Base-by-base conservation (phyloP, 164 flowering plant genomes). In the Piper betle region DNA sequence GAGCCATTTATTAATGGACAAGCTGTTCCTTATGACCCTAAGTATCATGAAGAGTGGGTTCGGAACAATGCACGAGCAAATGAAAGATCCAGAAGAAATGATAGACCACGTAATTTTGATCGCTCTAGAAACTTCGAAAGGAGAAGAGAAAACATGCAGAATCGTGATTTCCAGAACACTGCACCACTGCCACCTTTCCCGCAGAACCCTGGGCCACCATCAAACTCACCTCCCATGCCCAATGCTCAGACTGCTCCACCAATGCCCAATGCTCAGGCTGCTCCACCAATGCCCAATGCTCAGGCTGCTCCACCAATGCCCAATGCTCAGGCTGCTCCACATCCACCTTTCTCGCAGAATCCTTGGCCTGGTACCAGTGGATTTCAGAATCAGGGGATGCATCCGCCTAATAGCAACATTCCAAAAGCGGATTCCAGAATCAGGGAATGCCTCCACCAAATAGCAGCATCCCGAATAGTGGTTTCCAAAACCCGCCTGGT, bases 1-100 rank as follows among this genome's bases (percentile, higher is more conserved):
- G 81, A 75, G 46, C 81, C 81, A 39, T 73, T 78, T 58, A 75
- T 78, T 19, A 55, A 73, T 59, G 81, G 81, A 33, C 57, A 75
- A 70, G 74, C 75, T 19, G 81, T 75, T 18, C 81, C 81, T 1
- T 78, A 78, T 61, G 81, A 78, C 55, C 81, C 81, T 16, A 78
- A 78, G 62, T 75, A 78, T 42, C 81, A 78, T 58, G 81, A 75
- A 66, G 68, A 63, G 56, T 78, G 78, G 78, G 66, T 73, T 3
- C 41, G 71, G 6, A 78, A 72, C 62, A 68, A 71, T 65, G 69
- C 66, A 17, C 61, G 70, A 4, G 70, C 65, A 11, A 63, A 65
- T 71, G 72, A 69, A 42, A 64, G 71, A 54, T 64, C 67, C 37
- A 52, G 72, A 65, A 61, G 66, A 13, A 68, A 60, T 62, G 74